phyloP scores from a whole-genome alignment of 805 yeast genomes.

The Kluyveromyces starmeri region DNA sequence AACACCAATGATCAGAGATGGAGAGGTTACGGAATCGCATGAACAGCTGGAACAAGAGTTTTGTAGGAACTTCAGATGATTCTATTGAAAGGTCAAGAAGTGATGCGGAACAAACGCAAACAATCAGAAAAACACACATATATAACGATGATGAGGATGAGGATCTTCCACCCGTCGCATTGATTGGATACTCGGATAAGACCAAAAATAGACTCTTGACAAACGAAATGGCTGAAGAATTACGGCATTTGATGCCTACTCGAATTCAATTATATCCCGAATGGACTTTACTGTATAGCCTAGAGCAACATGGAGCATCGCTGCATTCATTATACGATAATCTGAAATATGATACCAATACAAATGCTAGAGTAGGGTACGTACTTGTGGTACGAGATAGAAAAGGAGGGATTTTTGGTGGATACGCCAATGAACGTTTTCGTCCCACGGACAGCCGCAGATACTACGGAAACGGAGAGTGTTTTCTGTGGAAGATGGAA shows the following conservation, averaged over 20 bases:
- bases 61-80: too few species aligned
- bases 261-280: constrained; percentile 66
- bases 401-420: constrained; percentile 61
- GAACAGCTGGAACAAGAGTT: not conserved
- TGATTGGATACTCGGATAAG: constrained; percentile 50
- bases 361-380: constrained; percentile 55
- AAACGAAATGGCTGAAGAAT: constrained; percentile 61
- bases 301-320: constrained; percentile 90
- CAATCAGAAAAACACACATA: too few species aligned
- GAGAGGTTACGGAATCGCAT: not conserved
- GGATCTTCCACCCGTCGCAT: constrained; percentile 46
- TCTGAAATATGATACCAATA: constrained; percentile 35
- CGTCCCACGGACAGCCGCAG: constrained; percentile 63
- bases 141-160: constrained; percentile 10
- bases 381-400: constrained; percentile 64
- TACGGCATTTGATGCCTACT: constrained; percentile 65
- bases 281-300: constrained; percentile 75
- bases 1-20: constrained; percentile 2
- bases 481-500: constrained; percentile 82
- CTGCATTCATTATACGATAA: constrained; percentile 64
- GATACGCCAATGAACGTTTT: constrained; percentile 64
- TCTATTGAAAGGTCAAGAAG: too few species aligned
- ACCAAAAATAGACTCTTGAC: constrained; percentile 54
- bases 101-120: too few species aligned
- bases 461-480: constrained; percentile 91